These are phyloP conservation scores for Nakaseomyces uthaithaninus DNA, from an alignment of 1,139 yeast species.

Conservation along the genomic window DNA sequence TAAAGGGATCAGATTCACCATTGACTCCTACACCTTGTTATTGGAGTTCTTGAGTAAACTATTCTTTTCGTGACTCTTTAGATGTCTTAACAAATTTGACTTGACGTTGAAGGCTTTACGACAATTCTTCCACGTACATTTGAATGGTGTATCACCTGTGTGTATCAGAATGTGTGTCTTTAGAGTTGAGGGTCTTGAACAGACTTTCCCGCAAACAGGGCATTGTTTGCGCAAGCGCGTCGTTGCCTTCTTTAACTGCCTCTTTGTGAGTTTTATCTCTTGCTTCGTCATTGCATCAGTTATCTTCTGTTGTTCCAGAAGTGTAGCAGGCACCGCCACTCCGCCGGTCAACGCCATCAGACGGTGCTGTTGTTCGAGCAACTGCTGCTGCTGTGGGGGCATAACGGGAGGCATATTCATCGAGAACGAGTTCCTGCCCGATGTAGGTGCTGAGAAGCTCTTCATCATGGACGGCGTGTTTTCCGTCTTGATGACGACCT, in stretches of 20 bases:
- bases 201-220: conserved; percentile 63
- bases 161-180: conserved; percentile 79
- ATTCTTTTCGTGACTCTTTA: conserved; percentile 44
- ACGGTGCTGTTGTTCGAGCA: too few species aligned
- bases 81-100: conserved; percentile 74
- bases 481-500: neutral
- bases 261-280: conserved; percentile 4
- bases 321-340: neutral
- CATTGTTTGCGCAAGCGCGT: conserved; percentile 35
- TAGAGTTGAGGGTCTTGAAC: conserved; percentile 75
- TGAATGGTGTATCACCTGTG: conserved; percentile 80
- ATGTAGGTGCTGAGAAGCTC: conserved; percentile 3
- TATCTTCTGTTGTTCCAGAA: neutral
- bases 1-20: too few species aligned
- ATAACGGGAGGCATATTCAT: neutral
- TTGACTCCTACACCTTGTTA: neutral
- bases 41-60: conserved; percentile 3
- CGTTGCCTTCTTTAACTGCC: conserved; percentile 5
- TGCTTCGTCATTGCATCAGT: conserved; percentile 4
- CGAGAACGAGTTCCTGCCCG: conserved; percentile 3
- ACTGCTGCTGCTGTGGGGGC: conserved; percentile 1
- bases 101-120: conserved; percentile 69
- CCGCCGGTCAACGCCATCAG: too few species aligned
- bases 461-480: neutral
- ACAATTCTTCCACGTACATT: conserved; percentile 62